A percentile compares a stretch with the other conserved stretches of the same genome.
These are phyloP conservation scores for Hamamelis virginiana DNA, from an alignment of 164 flowering plant species.

Conservation along the genomic window DNA sequence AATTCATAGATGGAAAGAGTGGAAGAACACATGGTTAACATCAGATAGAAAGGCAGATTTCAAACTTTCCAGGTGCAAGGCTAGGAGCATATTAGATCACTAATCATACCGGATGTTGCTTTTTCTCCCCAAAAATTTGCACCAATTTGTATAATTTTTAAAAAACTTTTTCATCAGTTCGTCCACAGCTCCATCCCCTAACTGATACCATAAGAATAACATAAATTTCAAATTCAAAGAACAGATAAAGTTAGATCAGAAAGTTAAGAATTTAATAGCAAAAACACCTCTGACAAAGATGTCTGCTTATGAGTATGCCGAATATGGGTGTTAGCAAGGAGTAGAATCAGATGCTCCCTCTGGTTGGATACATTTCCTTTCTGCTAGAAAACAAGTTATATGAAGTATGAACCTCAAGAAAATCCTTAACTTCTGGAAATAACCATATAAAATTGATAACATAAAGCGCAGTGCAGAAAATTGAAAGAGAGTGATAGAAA, in stretches of 20 bases:
- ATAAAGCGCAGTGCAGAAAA: no score
- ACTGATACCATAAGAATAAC: constrained; percentile 34
- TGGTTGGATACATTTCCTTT: constrained; percentile 87
- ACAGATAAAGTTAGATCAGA: not conserved
- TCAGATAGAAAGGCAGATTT: not conserved
- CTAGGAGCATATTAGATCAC: constrained; percentile 1
- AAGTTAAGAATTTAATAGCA: not conserved
- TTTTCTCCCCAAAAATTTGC: constrained; percentile 77
- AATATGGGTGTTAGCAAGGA: constrained; percentile 74
- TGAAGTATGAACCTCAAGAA: not conserved
- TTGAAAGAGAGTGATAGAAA: not conserved
- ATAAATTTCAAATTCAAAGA: constrained; percentile 11
- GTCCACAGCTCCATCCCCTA: constrained; percentile 67
- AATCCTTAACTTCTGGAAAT: not conserved
- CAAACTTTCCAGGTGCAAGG: not conserved
- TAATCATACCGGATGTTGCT: constrained; percentile 67
- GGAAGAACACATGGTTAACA: not conserved
- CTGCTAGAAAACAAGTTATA: constrained; percentile 32
- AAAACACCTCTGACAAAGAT: constrained; percentile 51
- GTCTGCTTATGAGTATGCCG: constrained; percentile 50
- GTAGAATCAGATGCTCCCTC: constrained; percentile 90
- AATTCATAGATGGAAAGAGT: not conserved
- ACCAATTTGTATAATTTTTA: constrained; percentile 86
- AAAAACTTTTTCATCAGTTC: constrained; percentile 79
- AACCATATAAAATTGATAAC: not conserved